These are phyloP conservation scores for Phytophthora capsici DNA, from an alignment of 352 stramenopile genomes.

Conservation along the genomic window DNA sequence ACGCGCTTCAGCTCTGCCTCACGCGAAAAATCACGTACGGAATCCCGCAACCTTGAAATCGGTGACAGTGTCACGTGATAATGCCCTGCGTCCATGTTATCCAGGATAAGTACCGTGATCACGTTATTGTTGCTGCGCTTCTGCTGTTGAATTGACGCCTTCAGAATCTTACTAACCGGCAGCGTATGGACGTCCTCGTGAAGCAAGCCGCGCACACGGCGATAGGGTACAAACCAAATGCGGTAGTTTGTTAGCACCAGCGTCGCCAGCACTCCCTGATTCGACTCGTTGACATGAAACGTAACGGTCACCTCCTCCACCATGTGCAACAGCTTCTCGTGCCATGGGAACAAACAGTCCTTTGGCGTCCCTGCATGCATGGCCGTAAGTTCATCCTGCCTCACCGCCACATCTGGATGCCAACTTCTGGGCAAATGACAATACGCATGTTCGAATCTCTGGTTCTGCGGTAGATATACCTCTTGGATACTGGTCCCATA, in stretches of 20 bases:
- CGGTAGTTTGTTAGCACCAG: slow-evolving; percentile 86
- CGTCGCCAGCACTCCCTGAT: slow-evolving; percentile 83
- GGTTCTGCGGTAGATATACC: slow-evolving; percentile 83
- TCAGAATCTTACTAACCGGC: slow-evolving; percentile 78
- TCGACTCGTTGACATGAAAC: slow-evolving; percentile 89
- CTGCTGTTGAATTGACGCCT: slow-evolving; percentile 77
- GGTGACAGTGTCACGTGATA: slow-evolving; percentile 87
- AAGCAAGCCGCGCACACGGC: slow-evolving; percentile 67
- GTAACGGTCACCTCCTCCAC: slow-evolving; percentile 87
- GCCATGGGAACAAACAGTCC: slow-evolving; percentile 82
- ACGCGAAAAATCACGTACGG: slow-evolving; percentile 67
- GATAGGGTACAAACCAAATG: slow-evolving; percentile 88
- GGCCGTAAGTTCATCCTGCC: slow-evolving; percentile 69
- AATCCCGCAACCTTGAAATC: slow-evolving; percentile 74
- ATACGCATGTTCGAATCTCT: slow-evolving; percentile 77
- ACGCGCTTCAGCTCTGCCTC: slow-evolving; percentile 84
- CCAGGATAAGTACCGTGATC: slow-evolving; percentile 75
- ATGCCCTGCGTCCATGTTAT: slow-evolving; percentile 88
- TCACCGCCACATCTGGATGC: slow-evolving; percentile 74
- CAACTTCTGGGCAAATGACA: slow-evolving; percentile 81
- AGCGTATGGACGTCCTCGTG: slow-evolving; percentile 89
- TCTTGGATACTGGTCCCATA: slow-evolving; percentile 81
- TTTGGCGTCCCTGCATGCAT: slow-evolving; percentile 72
- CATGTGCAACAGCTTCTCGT: slow-evolving; percentile 87
- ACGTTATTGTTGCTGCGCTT: slow-evolving; percentile 85